These are phyloP conservation scores for Hemileccinum impolitum DNA, from an alignment of 768 basidiomycete species.

Conservation along the genomic window DNA sequence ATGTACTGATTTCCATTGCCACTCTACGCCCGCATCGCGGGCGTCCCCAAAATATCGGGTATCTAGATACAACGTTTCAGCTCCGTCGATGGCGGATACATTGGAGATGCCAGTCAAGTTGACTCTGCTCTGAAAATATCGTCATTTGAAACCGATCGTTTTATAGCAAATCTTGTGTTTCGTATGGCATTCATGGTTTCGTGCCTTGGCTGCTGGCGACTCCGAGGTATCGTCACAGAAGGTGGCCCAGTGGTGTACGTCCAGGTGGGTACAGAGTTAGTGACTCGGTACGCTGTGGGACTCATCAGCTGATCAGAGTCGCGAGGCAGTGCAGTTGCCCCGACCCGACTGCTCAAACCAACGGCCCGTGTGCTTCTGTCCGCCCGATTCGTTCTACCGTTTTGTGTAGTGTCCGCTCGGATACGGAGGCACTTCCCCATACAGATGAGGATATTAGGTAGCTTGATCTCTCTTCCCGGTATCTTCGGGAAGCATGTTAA, in stretches of 20 bases:
- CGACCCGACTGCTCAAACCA: neutral
- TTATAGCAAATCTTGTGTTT: neutral
- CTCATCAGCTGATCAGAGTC: neutral
- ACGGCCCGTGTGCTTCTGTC: slow-evolving; percentile 4
- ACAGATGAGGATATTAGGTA: slow-evolving; percentile 11
- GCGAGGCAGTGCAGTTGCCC: slow-evolving; percentile 1
- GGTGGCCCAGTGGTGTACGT: too few relatives aligned
- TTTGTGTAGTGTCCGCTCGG: slow-evolving; percentile 13
- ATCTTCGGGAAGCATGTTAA: slow-evolving; percentile 20
- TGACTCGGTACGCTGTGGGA: neutral
- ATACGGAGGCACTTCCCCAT: slow-evolving; percentile 4
- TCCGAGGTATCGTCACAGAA: neutral
- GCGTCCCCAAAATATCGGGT: slow-evolving; percentile 11
- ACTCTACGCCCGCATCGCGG: slow-evolving; percentile 17
- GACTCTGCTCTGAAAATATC: neutral
- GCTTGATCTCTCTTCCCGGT: slow-evolving; percentile 20
- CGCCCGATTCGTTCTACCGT: slow-evolving; percentile 4
- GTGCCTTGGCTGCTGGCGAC: too few relatives aligned
- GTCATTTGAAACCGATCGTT: neutral
- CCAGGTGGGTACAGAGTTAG: neutral
- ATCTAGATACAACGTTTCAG: slow-evolving; percentile 5
- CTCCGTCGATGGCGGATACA: slow-evolving; percentile 29
- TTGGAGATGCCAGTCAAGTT: slow-evolving; percentile 12
- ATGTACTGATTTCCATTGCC: slow-evolving; percentile 12
- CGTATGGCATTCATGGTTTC: neutral